Conservation (phyloP, 495 filamentous ascomycete genomes). For the Glutinoglossum americanum region DNA sequence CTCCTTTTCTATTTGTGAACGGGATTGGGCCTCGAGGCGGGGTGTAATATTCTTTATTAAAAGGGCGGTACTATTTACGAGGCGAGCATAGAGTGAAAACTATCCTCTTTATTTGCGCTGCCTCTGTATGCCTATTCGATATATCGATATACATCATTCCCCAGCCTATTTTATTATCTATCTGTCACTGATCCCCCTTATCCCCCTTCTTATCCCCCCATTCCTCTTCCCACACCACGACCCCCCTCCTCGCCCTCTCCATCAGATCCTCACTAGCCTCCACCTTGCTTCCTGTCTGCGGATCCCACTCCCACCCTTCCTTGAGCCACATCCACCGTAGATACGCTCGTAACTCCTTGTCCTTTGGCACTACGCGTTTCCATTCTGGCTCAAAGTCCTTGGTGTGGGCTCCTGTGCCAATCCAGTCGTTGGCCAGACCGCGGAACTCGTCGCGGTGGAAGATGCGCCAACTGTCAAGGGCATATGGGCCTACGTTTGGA, state of each 20-base stretch:
- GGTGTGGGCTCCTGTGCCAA: constrained; percentile 20
- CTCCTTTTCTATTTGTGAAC: too few relatives aligned
- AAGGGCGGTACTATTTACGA: too few relatives aligned
- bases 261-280: constrained; percentile 32
- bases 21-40: too few relatives aligned
- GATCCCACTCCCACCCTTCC: constrained; percentile 70
- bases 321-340: constrained; percentile 80
- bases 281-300: constrained; percentile 39
- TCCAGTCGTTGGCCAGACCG: constrained; percentile 37
- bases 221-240: background rate
- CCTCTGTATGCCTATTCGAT: too few relatives aligned
- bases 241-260: constrained; percentile 23
- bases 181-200: background rate
- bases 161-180: too few relatives aligned
- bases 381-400: constrained; percentile 37
- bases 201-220: background rate
- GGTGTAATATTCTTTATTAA: too few relatives aligned
- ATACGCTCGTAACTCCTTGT: constrained; percentile 80
- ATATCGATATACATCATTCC: too few relatives aligned
- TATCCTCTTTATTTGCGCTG: too few relatives aligned
- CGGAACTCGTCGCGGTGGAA: constrained; percentile 71
- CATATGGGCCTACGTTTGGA: constrained; percentile 66
- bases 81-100: too few relatives aligned
- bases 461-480: constrained; percentile 81
- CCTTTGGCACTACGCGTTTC: constrained; percentile 63